phyloP scores from a whole-genome alignment of 805 yeast species.

The Zygotorulaspora danielsina region DNA sequence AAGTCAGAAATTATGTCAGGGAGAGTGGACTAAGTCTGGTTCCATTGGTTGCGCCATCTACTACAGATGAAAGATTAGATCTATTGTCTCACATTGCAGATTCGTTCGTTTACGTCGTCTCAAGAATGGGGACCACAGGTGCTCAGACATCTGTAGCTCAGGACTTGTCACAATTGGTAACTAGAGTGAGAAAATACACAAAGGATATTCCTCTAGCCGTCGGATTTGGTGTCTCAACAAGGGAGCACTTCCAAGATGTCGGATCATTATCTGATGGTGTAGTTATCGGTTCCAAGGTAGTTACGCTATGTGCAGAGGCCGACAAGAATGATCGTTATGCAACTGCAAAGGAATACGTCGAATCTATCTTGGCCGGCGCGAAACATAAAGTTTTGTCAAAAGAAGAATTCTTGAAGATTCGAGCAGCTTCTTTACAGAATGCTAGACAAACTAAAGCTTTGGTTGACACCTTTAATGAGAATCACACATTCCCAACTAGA shows the following conservation, averaged over 20 bases:
- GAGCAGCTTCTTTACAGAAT: constrained; percentile 26
- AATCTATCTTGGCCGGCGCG: constrained; percentile 61
- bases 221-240: constrained; percentile 94
- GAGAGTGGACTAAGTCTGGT: constrained; percentile 71
- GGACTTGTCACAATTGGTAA: constrained; percentile 63
- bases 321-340: constrained; percentile 54
- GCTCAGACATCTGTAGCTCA: constrained; percentile 58
- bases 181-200: constrained; percentile 71
- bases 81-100: constrained; percentile 82
- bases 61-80: constrained; percentile 82
- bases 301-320: constrained; percentile 65
- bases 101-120: constrained; percentile 92
- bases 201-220: constrained; percentile 83
- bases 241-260: constrained; percentile 81
- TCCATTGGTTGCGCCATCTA: constrained; percentile 95
- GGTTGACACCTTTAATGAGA: constrained; percentile 45
- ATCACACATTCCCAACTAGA: constrained; percentile 64
- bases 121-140: constrained; percentile 98
- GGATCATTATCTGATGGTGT: constrained; percentile 89
- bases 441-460: constrained; percentile 22
- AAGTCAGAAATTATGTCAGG: constrained; percentile 71
- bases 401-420: constrained; percentile 39
- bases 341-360: constrained; percentile 62
- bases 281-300: constrained; percentile 86
- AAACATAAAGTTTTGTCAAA: constrained; percentile 33